A percentile compares a stretch with the other conserved stretches of the same genome.
phyloP scores from a whole-genome alignment of 2,329 filamentous ascomycete species.

The Ascochyta pisi region DNA sequence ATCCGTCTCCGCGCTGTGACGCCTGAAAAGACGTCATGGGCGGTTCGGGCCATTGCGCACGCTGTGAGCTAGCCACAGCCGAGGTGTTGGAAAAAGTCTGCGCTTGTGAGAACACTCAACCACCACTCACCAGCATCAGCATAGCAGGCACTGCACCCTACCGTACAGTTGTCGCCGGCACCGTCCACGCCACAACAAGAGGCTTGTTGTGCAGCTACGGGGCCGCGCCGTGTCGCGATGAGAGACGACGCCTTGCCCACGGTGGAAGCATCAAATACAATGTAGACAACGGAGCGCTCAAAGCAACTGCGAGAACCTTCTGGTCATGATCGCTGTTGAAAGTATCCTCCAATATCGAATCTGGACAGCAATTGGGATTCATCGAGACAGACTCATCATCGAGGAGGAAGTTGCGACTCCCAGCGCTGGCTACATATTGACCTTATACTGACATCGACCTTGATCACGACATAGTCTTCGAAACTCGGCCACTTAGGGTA shows the following conservation, averaged over 20 bases:
- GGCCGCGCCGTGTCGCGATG: not conserved
- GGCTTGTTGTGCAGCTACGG: not conserved
- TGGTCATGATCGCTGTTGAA: slow-evolving; percentile 40
- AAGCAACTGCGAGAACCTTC: slow-evolving; percentile 39
- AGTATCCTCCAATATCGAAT: slow-evolving; percentile 36
- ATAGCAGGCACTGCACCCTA: not conserved
- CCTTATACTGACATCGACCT: not conserved
- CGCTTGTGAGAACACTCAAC: slow-evolving; percentile 24
- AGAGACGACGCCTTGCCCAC: not conserved
- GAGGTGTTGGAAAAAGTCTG: slow-evolving; percentile 21
- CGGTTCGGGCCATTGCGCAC: slow-evolving; percentile 1
- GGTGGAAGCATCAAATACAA: not conserved
- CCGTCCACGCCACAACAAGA: not conserved
- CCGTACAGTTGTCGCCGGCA: not conserved
- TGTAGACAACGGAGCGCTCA: slow-evolving; percentile 33
- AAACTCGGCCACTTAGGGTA: too few species aligned
- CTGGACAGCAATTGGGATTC: slow-evolving; percentile 19
- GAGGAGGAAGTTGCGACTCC: slow-evolving; percentile 27
- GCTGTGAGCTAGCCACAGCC: slow-evolving; percentile 19
- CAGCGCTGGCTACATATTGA: slow-evolving; percentile 24
- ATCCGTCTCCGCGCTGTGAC: slow-evolving; percentile 30
- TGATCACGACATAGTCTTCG: not conserved
- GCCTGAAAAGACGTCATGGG: slow-evolving; percentile 29
- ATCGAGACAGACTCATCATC: slow-evolving; percentile 24
- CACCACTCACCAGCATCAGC: not conserved